Conservation (phyloP, 192 early-diverging fungal species). For the Linnemannia hyalina region DNA sequence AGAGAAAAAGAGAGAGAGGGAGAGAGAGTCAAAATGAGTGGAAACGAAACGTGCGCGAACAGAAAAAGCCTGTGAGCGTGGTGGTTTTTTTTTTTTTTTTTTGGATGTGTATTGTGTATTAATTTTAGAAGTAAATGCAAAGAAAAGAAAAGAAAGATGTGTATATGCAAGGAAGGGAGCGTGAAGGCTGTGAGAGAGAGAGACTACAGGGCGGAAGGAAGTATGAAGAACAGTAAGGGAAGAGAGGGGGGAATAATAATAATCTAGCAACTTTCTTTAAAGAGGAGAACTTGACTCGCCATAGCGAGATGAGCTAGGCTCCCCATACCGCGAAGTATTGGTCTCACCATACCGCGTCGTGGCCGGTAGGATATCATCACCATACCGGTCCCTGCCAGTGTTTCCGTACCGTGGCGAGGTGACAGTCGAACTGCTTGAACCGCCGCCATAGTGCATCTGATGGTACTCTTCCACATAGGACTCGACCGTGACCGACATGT, state of each 20-base stretch:
- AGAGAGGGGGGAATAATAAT: neutral
- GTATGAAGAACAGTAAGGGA: neutral
- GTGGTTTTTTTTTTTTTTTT: too few relatives aligned
- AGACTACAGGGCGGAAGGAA: neutral
- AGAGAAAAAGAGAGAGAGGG: too few relatives aligned
- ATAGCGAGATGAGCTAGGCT: neutral
- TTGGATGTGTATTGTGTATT: neutral
- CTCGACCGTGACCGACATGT: conserved; percentile 38
- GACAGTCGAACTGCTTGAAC: neutral
- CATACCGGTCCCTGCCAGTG: neutral
- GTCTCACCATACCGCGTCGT: conserved; percentile 5
- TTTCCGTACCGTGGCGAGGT: neutral
- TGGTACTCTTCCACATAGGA: conserved; percentile 50
- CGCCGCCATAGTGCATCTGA: conserved; percentile 22
- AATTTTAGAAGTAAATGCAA: neutral
- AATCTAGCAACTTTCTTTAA: neutral
- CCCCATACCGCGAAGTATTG: neutral
- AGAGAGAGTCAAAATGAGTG: neutral
- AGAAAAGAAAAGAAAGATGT: neutral
- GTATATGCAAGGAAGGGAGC: conserved; percentile 4
- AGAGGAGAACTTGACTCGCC: neutral
- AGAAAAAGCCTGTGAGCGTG: neutral
- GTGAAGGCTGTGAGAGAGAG: neutral
- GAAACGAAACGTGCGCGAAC: neutral
- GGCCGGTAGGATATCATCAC: neutral